Conservation (phyloP, 2,329 filamentous ascomycete genomes). For the Emydomyces testavorans region DNA sequence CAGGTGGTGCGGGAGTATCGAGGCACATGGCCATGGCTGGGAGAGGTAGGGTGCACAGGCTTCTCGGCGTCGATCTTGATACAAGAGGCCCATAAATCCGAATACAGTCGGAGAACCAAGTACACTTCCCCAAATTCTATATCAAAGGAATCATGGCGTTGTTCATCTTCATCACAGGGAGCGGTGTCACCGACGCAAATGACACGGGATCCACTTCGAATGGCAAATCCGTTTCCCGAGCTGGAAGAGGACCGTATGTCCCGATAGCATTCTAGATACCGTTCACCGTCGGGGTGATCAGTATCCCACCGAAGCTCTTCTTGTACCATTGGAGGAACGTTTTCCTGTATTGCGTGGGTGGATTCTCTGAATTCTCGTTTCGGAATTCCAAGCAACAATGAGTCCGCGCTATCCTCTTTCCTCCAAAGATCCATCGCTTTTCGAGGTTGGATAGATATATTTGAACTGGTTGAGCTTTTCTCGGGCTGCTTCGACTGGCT, state of each 20-base stretch:
- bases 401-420: not conserved
- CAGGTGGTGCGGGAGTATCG: not conserved
- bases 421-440: not conserved
- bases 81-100: constrained; percentile 29
- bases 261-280: constrained; percentile 2
- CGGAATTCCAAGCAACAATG: too few relatives aligned
- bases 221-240: constrained; percentile 4
- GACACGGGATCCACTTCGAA: constrained; percentile 11
- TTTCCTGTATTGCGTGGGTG: not conserved
- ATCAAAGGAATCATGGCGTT: constrained; percentile 22
- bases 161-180: constrained; percentile 10
- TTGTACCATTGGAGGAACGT: not conserved
- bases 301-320: not conserved
- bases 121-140: constrained; percentile 23
- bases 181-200: constrained; percentile 12
- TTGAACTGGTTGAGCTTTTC: not conserved
- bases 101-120: constrained; percentile 25
- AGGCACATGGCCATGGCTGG: not conserved
- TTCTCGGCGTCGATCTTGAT: constrained; percentile 19
- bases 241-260: constrained; percentile 7
- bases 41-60: constrained; percentile 8
- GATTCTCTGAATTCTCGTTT: not conserved
- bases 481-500: too few relatives aligned
- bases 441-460: not conserved
- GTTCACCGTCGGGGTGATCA: not conserved